Conservation (phyloP, 2,329 filamentous ascomycete genomes). For the Verticillium isaacii region DNA sequence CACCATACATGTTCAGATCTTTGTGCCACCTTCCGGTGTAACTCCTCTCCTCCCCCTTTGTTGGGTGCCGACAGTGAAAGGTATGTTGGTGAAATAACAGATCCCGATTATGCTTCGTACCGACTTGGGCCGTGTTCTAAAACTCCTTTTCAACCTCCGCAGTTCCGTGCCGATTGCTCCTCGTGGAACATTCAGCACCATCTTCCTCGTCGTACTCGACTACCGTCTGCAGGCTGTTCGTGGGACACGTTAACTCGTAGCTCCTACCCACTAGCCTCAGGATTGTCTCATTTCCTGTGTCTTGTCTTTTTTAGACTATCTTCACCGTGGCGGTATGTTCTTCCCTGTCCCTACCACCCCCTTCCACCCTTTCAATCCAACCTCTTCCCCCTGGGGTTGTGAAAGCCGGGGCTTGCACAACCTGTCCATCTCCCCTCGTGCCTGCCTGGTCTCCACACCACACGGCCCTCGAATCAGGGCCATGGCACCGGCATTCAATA, state of each 20-base stretch:
- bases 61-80: conserved; percentile 9
- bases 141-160: conserved; percentile 18
- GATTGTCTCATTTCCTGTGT: conserved; percentile 44
- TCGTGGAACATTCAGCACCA: conserved; percentile 19
- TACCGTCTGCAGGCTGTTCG: conserved; percentile 36
- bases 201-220: conserved; percentile 39
- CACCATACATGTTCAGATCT: conserved; percentile 11
- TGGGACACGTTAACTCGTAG: conserved; percentile 64
- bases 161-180: conserved; percentile 38
- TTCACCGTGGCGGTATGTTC: conserved; percentile 48
- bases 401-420: not conserved
- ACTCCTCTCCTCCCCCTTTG: not conserved
- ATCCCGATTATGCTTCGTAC: conserved; percentile 1
- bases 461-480: conserved; percentile 15
- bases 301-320: conserved; percentile 28
- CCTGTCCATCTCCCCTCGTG: conserved; percentile 17
- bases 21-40: conserved; percentile 10
- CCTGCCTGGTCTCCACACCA: conserved; percentile 12
- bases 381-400: conserved; percentile 9
- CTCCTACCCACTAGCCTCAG: conserved; percentile 45
- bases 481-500: conserved; percentile 10
- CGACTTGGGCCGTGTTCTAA: conserved; percentile 19
- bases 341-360: conserved; percentile 17
- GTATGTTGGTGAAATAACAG: conserved; percentile 9
- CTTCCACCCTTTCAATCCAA: conserved; percentile 7